Evolutionary conservation across 257 asterid species (phyloP), one percentile per base, ranked within the genome.

Genomic region (Solanum peruvianum): DNA sequence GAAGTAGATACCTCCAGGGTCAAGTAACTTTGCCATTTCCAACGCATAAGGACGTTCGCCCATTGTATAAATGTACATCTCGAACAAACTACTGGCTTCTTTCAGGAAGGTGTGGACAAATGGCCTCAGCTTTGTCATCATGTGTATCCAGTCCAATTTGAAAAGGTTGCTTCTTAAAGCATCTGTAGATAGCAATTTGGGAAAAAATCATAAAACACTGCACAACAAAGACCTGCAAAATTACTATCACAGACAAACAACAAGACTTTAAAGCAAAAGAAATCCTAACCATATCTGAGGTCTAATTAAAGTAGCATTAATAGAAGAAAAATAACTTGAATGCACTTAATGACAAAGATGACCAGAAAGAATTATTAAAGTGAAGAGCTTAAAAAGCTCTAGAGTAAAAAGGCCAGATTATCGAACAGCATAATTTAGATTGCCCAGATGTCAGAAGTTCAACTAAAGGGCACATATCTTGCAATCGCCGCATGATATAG

Each of bases 111-210:
- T 90, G 73, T 91, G 95, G 81, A 97, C 98, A 88, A 89, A 95
- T 23, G 99, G 99, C 92, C 99, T 93, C 90, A 97, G 89, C 92
- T 97, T 97, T 78, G 99, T 97, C 96, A 97, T 94, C 99, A 97
- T 95, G 58, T 92, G 95, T 90, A 97, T 95, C 88, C 87, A 64
- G 33, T 93, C 94, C 67, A 97, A 86, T 90, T 92, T 94, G 90
- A 92, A 92, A 69, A 97, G 90, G 92, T 93, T 93, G 89, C 87
- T 89, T 90, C 91, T 94, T 67, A 94, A 69, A 81, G 89, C 75
- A 92, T 93, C 99, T 97, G 93, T 49, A 78, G 62, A 88, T 83
- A 82, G 42, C 81, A 90, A 84, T 62, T 49, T 14, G 75, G 31
- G 69, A 31, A 81, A 81, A 81, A 42, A 49, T 20, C 69, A 49